Percentiles rank a stretch among this genome's conserved stretches.
Evolutionary conservation across 371 early-diverging fungal species (phyloP).

Genomic region (Mucor sp.): DNA sequence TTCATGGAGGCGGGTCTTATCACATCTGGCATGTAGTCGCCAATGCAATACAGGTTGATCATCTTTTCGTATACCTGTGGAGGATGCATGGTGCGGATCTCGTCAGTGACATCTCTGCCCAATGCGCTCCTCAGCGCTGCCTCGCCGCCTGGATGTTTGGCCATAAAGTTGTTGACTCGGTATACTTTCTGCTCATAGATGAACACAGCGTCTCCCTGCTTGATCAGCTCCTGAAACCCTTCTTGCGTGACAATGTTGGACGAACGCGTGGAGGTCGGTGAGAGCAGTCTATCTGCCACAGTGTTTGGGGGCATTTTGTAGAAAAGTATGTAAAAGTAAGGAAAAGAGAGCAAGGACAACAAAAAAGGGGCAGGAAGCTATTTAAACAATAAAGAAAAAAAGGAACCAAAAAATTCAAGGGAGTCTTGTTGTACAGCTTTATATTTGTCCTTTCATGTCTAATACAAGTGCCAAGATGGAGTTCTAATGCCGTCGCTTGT

Average conservation of each 20-base stretch:
- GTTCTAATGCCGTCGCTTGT: slow-evolving; percentile 9
- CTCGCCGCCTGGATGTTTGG: slow-evolving; percentile 92
- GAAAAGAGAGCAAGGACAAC: background rate
- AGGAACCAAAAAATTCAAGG: slow-evolving; percentile 2
- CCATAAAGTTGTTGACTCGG: slow-evolving; percentile 80
- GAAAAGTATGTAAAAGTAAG: background rate
- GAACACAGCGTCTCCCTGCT: slow-evolving; percentile 70
- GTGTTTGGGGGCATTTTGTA: slow-evolving; percentile 17
- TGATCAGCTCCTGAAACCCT: slow-evolving; percentile 48
- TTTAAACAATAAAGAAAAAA: slow-evolving; percentile 9
- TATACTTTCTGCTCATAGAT: slow-evolving; percentile 83
- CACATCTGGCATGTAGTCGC: slow-evolving; percentile 50
- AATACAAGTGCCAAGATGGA: slow-evolving; percentile 4
- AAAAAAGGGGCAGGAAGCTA: background rate
- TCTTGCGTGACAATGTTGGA: slow-evolving; percentile 33
- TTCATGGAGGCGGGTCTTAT: background rate
- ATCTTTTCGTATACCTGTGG: slow-evolving; percentile 72
- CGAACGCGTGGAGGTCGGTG: slow-evolving; percentile 6
- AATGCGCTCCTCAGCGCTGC: slow-evolving; percentile 81
- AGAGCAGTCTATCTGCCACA: slow-evolving; percentile 1
- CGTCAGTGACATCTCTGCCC: slow-evolving; percentile 93
- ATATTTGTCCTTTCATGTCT: background rate
- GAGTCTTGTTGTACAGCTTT: slow-evolving; percentile 8
- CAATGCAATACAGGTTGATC: slow-evolving; percentile 78
- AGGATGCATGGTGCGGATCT: slow-evolving; percentile 87